Percentiles rank a stretch among this genome's conserved stretches.
Conservation (phyloP, 495 filamentous ascomycete species). For the Neurospora sp. region DNA sequence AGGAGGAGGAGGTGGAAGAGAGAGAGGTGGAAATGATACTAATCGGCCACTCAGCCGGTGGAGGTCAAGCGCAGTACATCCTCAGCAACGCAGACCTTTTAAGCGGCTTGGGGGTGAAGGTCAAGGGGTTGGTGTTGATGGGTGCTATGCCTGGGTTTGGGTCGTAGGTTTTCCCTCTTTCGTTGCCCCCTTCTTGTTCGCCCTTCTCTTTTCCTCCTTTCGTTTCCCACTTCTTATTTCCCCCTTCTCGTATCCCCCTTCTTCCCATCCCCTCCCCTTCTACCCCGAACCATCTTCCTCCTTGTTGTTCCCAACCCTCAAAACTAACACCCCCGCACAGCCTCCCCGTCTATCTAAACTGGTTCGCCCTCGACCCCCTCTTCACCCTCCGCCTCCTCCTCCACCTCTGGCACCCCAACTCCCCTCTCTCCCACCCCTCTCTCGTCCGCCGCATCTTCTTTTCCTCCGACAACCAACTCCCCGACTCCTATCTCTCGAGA, state of each 20-base stretch:
- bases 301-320: not conserved
- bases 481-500: conserved; percentile 15
- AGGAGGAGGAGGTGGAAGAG: conserved; percentile 10
- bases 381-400: conserved; percentile 33
- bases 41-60: conserved; percentile 38
- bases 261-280: not conserved
- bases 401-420: conserved; percentile 35
- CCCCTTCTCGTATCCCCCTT: not conserved
- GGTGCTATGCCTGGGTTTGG: conserved; percentile 34
- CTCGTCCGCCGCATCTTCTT: conserved; percentile 36
- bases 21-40: conserved; percentile 27
- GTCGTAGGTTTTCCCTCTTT: conserved; percentile 24
- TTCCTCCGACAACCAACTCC: conserved; percentile 12
- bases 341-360: conserved; percentile 32
- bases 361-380: conserved; percentile 32
- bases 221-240: too few relatives aligned
- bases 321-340: conserved; percentile 4
- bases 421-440: conserved; percentile 33
- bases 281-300: not conserved
- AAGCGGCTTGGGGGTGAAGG: conserved; percentile 13
- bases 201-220: not conserved
- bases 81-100: conserved; percentile 18
- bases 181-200: not conserved
- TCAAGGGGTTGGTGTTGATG: conserved; percentile 29
- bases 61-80: conserved; percentile 35